phyloP scores from a whole-genome alignment of 1,284 basidiomycete species.

The Anthracocystis setariae region DNA sequence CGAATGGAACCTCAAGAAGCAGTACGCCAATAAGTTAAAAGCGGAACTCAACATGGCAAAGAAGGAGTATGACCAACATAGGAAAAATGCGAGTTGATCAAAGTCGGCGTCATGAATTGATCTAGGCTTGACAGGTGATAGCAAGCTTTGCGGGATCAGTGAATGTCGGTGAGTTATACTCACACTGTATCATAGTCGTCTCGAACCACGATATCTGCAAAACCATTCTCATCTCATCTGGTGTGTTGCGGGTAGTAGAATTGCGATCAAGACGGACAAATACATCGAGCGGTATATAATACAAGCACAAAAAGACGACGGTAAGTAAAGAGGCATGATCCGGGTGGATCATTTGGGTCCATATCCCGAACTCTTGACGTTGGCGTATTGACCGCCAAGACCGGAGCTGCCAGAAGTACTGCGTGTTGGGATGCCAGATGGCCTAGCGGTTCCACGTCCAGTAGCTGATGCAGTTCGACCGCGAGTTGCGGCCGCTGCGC shows the following conservation, averaged over 20 bases:
- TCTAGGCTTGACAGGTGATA: no score
- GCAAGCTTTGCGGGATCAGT: no score
- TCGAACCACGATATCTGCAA: no score
- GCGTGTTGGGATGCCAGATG: conserved; percentile 38
- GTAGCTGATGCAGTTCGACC: conserved; percentile 15
- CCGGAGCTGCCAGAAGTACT: conserved; percentile 42
- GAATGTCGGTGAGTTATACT: no score
- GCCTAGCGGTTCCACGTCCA: conserved; percentile 11
- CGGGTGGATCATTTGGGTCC: conserved; percentile 36
- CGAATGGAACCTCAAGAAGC: neutral
- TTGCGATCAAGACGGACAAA: neutral
- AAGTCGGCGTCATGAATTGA: no score
- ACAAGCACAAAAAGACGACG: neutral
- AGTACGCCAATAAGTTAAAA: neutral
- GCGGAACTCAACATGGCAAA: no score
- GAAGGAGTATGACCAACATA: no score
- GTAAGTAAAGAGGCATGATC: no score
- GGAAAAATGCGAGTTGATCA: no score
- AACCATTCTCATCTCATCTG: no score
- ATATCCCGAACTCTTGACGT: conserved; percentile 54
- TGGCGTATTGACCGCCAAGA: conserved; percentile 49
- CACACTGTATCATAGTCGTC: no score
- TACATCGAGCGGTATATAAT: neutral
- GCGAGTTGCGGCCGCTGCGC: conserved; percentile 14
- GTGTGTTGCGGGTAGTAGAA: no score